These are phyloP conservation scores for Plasmodium fragile DNA, from an alignment of 169 alveolate species.

Conservation along the genomic window DNA sequence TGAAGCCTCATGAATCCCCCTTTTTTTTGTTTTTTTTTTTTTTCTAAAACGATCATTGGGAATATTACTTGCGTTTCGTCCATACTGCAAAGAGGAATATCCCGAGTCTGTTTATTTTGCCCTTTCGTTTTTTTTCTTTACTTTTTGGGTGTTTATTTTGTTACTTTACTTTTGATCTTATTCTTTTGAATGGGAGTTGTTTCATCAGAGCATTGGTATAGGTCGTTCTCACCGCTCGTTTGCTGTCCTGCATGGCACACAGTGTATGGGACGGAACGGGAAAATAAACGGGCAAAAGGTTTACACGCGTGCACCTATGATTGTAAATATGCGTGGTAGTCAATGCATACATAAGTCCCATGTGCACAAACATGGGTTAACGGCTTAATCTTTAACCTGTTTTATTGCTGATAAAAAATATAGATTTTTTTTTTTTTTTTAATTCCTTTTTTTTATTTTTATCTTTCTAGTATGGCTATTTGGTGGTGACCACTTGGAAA, in stretches of 20 bases:
- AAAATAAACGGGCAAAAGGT: neutral
- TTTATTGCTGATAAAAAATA: neutral
- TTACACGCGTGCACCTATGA: neutral
- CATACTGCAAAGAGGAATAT: neutral
- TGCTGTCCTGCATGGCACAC: neutral
- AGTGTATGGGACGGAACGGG: neutral
- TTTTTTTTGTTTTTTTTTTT: neutral
- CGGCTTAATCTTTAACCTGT: neutral
- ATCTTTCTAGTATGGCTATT: neutral
- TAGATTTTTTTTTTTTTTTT: neutral
- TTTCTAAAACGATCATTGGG: neutral
- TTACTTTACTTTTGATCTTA: neutral
- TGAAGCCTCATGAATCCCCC: neutral
- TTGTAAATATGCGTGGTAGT: neutral
- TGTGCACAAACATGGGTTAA: neutral
- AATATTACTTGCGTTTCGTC: constrained; percentile 27
- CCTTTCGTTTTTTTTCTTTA: neutral
- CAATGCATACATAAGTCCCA: neutral
- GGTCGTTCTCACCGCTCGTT: neutral
- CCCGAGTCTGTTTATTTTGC: neutral
- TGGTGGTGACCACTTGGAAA: neutral
- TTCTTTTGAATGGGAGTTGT: neutral
- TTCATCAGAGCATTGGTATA: neutral
- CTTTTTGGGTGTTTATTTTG: neutral
- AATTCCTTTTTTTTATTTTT: neutral